phyloP scores from a whole-genome alignment of 208 protist genomes.

The Trichomonas tenax region DNA sequence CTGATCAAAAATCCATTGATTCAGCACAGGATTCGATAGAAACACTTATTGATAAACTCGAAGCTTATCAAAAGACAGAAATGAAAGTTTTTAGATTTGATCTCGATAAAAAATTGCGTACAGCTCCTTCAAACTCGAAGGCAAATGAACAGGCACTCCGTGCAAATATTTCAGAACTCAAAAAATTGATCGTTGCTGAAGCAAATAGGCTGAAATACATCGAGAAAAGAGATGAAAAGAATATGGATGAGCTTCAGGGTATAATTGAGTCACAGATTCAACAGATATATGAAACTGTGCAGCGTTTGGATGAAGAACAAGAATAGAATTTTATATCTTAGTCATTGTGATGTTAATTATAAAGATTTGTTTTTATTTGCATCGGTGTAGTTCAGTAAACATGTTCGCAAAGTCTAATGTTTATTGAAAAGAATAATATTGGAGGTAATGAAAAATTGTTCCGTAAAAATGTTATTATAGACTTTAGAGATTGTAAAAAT shows the following conservation, averaged over 20 bases:
- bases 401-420: too few species aligned
- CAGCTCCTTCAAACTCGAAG: not conserved
- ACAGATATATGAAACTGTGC: not conserved
- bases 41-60: not conserved
- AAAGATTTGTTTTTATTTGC: too few species aligned
- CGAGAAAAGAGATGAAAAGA: not conserved
- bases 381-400: too few species aligned
- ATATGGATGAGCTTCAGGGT: not conserved
- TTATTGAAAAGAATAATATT: too few species aligned
- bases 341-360: too few species aligned
- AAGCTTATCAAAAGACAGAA: not conserved
- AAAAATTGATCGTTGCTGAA: not conserved
- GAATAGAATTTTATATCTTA: not conserved
- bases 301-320: not conserved
- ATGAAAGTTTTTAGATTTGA: not conserved
- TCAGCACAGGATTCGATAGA: not conserved
- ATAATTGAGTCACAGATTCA: not conserved
- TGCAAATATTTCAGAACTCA: not conserved
- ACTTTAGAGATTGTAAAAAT: too few species aligned
- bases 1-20: not conserved
- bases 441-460: too few species aligned
- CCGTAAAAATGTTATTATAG: too few species aligned
- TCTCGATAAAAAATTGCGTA: not conserved
- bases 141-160: not conserved
- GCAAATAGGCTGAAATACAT: not conserved